Evolutionary conservation across 148 eudicot species (phyloP).

Genomic region (Rhododendron simsii): DNA sequence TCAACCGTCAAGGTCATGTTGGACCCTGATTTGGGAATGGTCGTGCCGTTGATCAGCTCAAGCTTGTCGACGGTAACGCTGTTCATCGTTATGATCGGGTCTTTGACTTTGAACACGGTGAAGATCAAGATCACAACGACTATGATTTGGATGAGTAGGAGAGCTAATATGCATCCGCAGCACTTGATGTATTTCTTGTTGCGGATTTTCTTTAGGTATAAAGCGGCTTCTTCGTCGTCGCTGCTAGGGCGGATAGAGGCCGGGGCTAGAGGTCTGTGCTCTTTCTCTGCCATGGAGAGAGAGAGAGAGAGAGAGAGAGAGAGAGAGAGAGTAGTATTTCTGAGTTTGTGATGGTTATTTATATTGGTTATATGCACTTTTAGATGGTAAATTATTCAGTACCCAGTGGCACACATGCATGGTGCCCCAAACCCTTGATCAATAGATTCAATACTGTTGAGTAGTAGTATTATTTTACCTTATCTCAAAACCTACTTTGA

Average conservation of each 20-base stretch:
- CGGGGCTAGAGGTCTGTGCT: constrained; percentile 39
- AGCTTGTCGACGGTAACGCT: constrained; percentile 9
- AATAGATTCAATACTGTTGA: too few species aligned
- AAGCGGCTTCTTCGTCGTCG: constrained; percentile 17
- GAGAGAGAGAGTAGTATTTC: background rate
- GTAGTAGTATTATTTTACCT: too few species aligned
- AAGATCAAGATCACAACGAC: constrained; percentile 20
- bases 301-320: background rate
- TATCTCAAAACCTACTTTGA: background rate
- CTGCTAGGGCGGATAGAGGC: constrained; percentile 21
- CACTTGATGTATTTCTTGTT: constrained; percentile 21
- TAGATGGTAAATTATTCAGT: background rate
- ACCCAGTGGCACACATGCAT: background rate
- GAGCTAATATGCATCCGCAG: constrained; percentile 17
- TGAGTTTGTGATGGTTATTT: background rate
- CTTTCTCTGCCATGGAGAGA: constrained; percentile 28
- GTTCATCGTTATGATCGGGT: constrained; percentile 28
- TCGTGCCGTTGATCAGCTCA: constrained; percentile 16
- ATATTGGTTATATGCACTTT: background rate
- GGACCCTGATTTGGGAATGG: constrained; percentile 17
- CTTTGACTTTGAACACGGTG: constrained; percentile 34
- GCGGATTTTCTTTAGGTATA: background rate
- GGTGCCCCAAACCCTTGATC: background rate
- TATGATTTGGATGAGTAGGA: constrained; percentile 16
- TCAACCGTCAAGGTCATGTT: constrained; percentile 40